These are phyloP conservation scores for Ogataea haglerorum DNA, from an alignment of 805 yeast genomes.

Conservation along the genomic window DNA sequence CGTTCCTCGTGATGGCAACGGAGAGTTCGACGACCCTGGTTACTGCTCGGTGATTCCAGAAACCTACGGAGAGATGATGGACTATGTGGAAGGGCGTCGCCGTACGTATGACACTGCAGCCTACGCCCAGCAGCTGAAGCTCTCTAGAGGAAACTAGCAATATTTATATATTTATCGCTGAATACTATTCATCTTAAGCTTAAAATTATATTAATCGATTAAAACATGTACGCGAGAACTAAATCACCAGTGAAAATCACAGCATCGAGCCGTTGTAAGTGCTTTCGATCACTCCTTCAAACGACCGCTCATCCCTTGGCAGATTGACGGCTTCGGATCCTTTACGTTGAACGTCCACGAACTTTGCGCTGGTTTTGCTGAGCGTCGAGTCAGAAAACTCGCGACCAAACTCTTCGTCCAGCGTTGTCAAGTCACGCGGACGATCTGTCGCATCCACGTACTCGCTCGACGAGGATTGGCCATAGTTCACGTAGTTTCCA, in stretches of 20 bases:
- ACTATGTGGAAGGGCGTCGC: conserved; percentile 84
- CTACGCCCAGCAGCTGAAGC: conserved; percentile 48
- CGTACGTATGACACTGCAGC: conserved; percentile 80
- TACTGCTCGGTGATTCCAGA: conserved; percentile 78
- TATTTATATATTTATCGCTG: conserved; percentile 1
- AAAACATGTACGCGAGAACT: conserved; percentile 8
- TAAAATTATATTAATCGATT: neutral
- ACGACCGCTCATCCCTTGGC: conserved; percentile 21
- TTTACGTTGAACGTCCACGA: conserved; percentile 46
- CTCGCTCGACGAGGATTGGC: conserved; percentile 13
- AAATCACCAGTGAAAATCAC: conserved; percentile 6
- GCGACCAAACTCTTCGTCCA: conserved; percentile 16
- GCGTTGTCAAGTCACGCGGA: conserved; percentile 10
- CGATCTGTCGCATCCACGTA: conserved; percentile 12
- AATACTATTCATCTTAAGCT: conserved; percentile 2
- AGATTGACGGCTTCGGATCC: conserved; percentile 40
- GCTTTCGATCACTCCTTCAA: conserved; percentile 23
- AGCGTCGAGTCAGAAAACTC: conserved; percentile 13
- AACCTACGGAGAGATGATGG: conserved; percentile 89
- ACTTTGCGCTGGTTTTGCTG: conserved; percentile 34
- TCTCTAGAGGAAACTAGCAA: conserved; percentile 14
- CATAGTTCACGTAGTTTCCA: conserved; percentile 15
- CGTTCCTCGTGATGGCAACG: conserved; percentile 58
- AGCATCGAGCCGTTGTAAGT: conserved; percentile 15
- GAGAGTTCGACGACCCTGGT: conserved; percentile 46